Conservation (phyloP, 192 early-diverging fungal genomes). For the Coemansia sp. region DNA sequence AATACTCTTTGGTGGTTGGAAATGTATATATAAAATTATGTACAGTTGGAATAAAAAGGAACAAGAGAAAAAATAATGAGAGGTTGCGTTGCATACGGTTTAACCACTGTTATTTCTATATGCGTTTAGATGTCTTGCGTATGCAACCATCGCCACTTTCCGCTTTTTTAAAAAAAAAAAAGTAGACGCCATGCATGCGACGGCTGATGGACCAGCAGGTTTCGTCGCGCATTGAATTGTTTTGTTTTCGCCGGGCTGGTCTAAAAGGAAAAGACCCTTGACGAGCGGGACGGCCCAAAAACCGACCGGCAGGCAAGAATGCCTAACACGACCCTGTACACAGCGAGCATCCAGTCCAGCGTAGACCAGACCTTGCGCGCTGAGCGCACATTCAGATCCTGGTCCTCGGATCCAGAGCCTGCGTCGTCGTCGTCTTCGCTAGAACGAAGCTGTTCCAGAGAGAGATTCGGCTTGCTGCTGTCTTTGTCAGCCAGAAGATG, state of each 20-base stretch:
- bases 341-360: slow-evolving; percentile 45
- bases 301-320: slow-evolving; percentile 39
- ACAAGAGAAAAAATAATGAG: background rate
- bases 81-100: background rate
- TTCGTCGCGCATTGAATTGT: background rate
- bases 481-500: background rate
- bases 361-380: slow-evolving; percentile 37
- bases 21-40: slow-evolving; percentile 2
- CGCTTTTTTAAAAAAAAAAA: background rate
- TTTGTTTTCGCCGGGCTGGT: background rate
- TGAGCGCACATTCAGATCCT: background rate
- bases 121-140: too few relatives aligned
- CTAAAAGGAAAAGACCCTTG: slow-evolving; percentile 20
- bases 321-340: slow-evolving; percentile 39
- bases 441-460: background rate
- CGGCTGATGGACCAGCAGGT: too few relatives aligned
- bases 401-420: too few relatives aligned
- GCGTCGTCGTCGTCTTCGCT: background rate
- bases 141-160: too few relatives aligned
- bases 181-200: too few relatives aligned
- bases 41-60: slow-evolving; percentile 5
- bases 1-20: background rate
- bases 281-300: slow-evolving; percentile 37
- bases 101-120: too few relatives aligned
- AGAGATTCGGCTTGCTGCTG: background rate